Base-by-base conservation (phyloP, 2,329 filamentous ascomycete genomes). In the Pseudogymnoascus sp. region DNA sequence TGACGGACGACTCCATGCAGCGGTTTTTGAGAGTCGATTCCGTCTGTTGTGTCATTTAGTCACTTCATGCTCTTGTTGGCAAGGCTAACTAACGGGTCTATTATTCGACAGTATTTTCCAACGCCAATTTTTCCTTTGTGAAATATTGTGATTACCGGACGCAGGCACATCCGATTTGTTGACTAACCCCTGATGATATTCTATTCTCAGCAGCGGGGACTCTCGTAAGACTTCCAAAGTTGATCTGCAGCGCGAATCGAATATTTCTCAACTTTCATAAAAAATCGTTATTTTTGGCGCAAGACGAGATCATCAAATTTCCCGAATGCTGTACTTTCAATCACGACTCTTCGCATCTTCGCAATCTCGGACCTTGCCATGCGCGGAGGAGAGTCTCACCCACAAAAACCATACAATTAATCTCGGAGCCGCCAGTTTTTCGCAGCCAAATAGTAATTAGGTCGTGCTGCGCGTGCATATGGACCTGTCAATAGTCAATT, bases 191-290 rank as follows among this genome's bases (percentile, higher is more conserved):
- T 55, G 29, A 10, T 21, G 48, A 18, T 55, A 21, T 55, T 29
- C 48, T 55, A 55, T 55, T 55, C 48, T 55, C 27, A 55, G 48
- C 48, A n/a, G 48, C 48, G 48, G 48, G 29, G 48, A 55, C 48
- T 55, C 48, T 55, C 48, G 48, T 33, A 33, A 33, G 48, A 55
- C 45, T 48, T 12, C 45, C 45, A 15, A 55, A 10, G 27, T 33
- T 31, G 45, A 55, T 55, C 45, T 18, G 12, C 27, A 33, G 45
- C 27, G 45, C 48, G 29, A 55, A 55, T 55, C 15, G 29, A 55
- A 55, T 35, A 35, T 55, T 55, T 55, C 18, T 55, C 48, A 3
- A 55, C 29, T 55, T 55, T 55, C 48, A 55, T 55, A 55, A 55
- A 52, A 55, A 18, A 12, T 52, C 5, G 48, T 55, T 55, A 55